These are phyloP conservation scores for Trypethelium eluteriae DNA, from an alignment of 495 filamentous ascomycete species.

Conservation along the genomic window DNA sequence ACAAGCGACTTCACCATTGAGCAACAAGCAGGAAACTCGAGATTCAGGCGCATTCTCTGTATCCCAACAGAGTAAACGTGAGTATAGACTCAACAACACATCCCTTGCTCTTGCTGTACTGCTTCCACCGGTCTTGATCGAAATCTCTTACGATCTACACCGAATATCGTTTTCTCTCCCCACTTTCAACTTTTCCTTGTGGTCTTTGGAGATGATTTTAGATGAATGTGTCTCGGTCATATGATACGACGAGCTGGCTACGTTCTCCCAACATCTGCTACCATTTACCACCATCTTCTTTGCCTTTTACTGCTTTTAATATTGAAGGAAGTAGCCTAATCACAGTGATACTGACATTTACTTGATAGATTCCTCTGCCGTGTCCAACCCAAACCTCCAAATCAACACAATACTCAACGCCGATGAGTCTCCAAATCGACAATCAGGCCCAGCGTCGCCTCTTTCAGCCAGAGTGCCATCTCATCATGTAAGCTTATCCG, in stretches of 20 bases:
- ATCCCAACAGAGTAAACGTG: conserved; percentile 25
- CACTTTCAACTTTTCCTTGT: neutral
- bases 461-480: conserved; percentile 30
- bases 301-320: neutral
- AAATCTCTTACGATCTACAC: no score
- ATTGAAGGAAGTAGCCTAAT: neutral
- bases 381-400: conserved; percentile 34
- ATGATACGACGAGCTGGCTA: no score
- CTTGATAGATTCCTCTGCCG: conserved; percentile 33
- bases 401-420: conserved; percentile 38
- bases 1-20: conserved; percentile 13
- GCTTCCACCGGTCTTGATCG: no score
- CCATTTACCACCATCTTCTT: neutral
- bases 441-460: conserved; percentile 35
- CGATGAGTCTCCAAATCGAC: conserved; percentile 34
- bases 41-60: conserved; percentile 26
- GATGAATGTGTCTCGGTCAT: no score
- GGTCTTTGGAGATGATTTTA: neutral
- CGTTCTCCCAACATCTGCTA: no score
- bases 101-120: no score
- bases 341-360: conserved; percentile 4
- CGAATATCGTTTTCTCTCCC: neutral
- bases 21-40: conserved; percentile 16
- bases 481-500: conserved; percentile 17
- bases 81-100: conserved; percentile 8